These are phyloP conservation scores for Echium plantagineum DNA, from an alignment of 257 asterid genomes.

Conservation along the genomic window DNA sequence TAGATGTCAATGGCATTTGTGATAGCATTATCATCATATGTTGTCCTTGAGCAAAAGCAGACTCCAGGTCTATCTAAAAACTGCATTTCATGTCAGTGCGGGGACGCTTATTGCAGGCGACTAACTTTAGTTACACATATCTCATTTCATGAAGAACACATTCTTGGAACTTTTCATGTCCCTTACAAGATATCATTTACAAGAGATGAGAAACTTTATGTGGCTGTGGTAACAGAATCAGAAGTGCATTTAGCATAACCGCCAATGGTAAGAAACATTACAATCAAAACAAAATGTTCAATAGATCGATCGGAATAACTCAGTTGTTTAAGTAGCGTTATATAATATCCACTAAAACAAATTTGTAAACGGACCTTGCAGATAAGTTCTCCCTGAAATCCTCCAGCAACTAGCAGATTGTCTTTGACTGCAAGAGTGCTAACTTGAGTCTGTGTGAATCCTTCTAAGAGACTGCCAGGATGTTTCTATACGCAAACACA, in stretches of 20 bases:
- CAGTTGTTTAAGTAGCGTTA: background rate
- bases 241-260: background rate
- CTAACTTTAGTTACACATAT: background rate
- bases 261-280: background rate
- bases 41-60: conserved; percentile 77
- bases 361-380: conserved; percentile 33
- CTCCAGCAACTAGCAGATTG: conserved; percentile 88
- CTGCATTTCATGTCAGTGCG: conserved; percentile 31
- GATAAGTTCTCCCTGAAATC: conserved; percentile 90
- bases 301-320: background rate
- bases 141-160: background rate
- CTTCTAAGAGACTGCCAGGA: conserved; percentile 88
- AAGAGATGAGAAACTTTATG: background rate
- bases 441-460: conserved; percentile 89
- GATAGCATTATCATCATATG: conserved; percentile 90
- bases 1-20: conserved; percentile 76
- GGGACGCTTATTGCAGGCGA: background rate
- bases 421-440: conserved; percentile 89
- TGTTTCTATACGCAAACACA: conserved; percentile 48
- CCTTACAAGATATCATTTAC: background rate
- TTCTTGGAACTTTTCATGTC: background rate
- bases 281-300: background rate
- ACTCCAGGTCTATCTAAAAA: conserved; percentile 81
- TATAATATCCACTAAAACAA: background rate
- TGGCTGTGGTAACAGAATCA: background rate